Conservation (phyloP, 2,329 filamentous ascomycete genomes). For the Exophiala sideris region DNA sequence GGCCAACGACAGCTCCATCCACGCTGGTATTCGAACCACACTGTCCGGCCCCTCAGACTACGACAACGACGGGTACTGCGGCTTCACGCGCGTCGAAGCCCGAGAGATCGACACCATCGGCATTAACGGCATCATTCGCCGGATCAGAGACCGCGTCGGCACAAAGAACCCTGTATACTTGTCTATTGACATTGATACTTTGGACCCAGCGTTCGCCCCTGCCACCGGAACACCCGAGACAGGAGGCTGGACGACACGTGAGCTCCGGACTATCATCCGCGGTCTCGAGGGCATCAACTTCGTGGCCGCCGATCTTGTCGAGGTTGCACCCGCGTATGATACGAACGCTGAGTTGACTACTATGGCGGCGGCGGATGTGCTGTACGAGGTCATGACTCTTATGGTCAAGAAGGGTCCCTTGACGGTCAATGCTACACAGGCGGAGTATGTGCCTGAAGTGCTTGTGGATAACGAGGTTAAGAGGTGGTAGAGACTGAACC, state of each 20-base stretch:
- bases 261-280: slow-evolving; percentile 57
- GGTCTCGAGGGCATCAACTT: slow-evolving; percentile 57
- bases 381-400: slow-evolving; percentile 76
- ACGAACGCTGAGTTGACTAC: slow-evolving; percentile 58
- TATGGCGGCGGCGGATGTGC: slow-evolving; percentile 53
- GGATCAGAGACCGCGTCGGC: slow-evolving; percentile 71
- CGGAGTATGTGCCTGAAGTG: slow-evolving; percentile 4
- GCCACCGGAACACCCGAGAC: slow-evolving; percentile 60
- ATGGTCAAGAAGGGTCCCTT: slow-evolving; percentile 78
- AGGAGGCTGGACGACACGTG: slow-evolving; percentile 60
- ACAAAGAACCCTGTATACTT: slow-evolving; percentile 72
- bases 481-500: neutral
- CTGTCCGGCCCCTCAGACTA: slow-evolving; percentile 75
- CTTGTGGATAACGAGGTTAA: neutral
- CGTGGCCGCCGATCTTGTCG: slow-evolving; percentile 60
- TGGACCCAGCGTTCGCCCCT: slow-evolving; percentile 69
- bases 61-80: slow-evolving; percentile 80
- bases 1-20: slow-evolving; percentile 79
- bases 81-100: slow-evolving; percentile 78
- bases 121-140: slow-evolving; percentile 71
- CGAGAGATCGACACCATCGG: slow-evolving; percentile 67
- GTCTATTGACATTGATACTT: slow-evolving; percentile 80
- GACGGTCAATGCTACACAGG: slow-evolving; percentile 36
- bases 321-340: slow-evolving; percentile 61
- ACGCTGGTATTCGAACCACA: slow-evolving; percentile 81